These are phyloP conservation scores for Blepharisma undulans DNA, from an alignment of 169 alveolate genomes.

Conservation along the genomic window DNA sequence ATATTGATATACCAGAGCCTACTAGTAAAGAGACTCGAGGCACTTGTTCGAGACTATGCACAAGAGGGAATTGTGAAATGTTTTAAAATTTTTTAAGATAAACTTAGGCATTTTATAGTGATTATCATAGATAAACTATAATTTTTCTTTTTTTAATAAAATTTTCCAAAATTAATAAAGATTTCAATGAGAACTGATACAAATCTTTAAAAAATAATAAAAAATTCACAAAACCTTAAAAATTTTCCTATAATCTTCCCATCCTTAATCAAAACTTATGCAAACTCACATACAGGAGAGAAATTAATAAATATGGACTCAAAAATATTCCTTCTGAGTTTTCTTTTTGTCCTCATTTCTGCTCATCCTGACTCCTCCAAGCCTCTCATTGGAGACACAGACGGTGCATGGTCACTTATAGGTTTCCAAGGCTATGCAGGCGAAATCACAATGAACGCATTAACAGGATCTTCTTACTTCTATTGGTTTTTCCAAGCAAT, in stretches of 20 bases:
- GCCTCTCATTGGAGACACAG: neutral
- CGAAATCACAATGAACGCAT: conserved; percentile 1
- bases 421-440: neutral
- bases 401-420: conserved; percentile 3
- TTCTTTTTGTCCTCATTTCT: neutral
- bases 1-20: neutral
- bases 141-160: too few relatives aligned
- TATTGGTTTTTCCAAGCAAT: conserved; percentile 16
- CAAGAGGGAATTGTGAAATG: neutral
- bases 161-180: too few relatives aligned
- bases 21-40: neutral
- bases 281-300: neutral
- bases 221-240: neutral
- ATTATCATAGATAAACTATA: too few relatives aligned
- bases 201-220: too few relatives aligned
- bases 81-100: neutral
- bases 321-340: neutral
- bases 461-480: conserved; percentile 2
- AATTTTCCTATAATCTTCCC: neutral
- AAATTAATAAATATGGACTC: neutral
- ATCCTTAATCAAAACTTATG: neutral
- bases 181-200: too few relatives aligned
- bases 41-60: neutral
- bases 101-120: neutral
- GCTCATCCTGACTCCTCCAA: neutral